Evolutionary conservation across 805 yeast genomes (phyloP).

Genomic region (Saturnispora sekii): DNA sequence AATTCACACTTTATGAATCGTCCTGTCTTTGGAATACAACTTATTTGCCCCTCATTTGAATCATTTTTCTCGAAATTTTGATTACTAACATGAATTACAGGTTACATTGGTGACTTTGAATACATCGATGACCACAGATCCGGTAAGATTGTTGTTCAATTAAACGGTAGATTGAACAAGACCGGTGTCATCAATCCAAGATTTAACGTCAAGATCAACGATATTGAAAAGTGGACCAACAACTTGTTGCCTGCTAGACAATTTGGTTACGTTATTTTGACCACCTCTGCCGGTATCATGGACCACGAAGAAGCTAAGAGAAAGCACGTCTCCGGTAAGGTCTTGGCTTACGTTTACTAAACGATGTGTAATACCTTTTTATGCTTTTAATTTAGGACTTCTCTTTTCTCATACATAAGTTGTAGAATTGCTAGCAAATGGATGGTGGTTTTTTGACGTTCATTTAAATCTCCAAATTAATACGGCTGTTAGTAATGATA

Average conservation of each 20-base stretch:
- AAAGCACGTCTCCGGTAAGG: conserved; percentile 99
- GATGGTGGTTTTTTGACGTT: background rate
- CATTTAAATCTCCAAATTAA: conserved; percentile 1
- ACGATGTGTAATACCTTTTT: background rate
- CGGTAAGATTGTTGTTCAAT: conserved; percentile 92
- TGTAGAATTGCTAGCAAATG: too few relatives aligned
- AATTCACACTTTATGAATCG: background rate
- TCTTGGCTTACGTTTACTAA: conserved; percentile 95
- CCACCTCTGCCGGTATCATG: conserved; percentile 99
- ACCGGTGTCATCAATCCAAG: conserved; percentile 99
- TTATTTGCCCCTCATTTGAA: background rate
- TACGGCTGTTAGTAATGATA: background rate
- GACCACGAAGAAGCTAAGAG: conserved; percentile 99
- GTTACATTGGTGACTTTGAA: conserved; percentile 95
- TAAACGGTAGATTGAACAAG: conserved; percentile 97
- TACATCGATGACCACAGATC: conserved; percentile 98
- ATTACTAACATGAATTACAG: conserved; percentile 4
- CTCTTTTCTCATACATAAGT: too few relatives aligned
- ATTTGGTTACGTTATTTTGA: conserved; percentile 94
- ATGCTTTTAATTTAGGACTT: too few relatives aligned
- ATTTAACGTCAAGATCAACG: conserved; percentile 92
- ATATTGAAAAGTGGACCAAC: conserved; percentile 97
- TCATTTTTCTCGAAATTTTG: background rate
- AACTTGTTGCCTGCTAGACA: conserved; percentile 98
- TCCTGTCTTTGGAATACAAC: conserved; percentile 1